Percentiles rank a stretch among this genome's conserved stretches.
Conservation (phyloP, 306 rosid species). For the Mimosa bimucronata region DNA sequence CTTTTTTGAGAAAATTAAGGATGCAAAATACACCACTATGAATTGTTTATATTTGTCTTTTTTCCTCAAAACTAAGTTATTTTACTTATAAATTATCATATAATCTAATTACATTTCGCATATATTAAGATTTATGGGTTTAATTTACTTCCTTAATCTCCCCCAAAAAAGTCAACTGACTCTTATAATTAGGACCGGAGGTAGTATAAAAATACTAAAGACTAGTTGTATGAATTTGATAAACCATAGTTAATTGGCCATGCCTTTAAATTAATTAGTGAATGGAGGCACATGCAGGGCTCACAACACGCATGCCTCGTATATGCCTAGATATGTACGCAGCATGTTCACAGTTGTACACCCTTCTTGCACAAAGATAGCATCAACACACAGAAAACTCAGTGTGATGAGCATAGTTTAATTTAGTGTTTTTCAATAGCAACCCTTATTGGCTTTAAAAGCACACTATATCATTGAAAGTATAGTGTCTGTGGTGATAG, state of each 20-base stretch:
- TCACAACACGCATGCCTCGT: constrained; percentile 42
- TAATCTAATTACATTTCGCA: no score
- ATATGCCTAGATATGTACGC: constrained; percentile 28
- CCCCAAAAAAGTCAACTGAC: no score
- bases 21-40: no score
- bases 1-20: no score
- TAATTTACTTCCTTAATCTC: no score
- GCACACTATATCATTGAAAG: background rate
- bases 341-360: constrained; percentile 30
- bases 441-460: background rate
- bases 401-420: constrained; percentile 6
- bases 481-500: background rate
- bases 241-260: background rate
- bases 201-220: background rate
- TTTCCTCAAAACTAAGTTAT: no score
- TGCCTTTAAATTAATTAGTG: constrained; percentile 9
- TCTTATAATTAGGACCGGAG: no score
- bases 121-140: no score
- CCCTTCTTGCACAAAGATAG: constrained; percentile 30
- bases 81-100: no score
- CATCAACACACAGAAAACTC: constrained; percentile 26
- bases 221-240: background rate
- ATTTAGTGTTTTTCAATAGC: constrained; percentile 9
- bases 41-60: no score
- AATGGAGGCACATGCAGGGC: constrained; percentile 35